A percentile compares a stretch with the other conserved stretches of the same genome.
phyloP scores from a whole-genome alignment of 805 yeast species.

The Zygotorulaspora florentina region DNA sequence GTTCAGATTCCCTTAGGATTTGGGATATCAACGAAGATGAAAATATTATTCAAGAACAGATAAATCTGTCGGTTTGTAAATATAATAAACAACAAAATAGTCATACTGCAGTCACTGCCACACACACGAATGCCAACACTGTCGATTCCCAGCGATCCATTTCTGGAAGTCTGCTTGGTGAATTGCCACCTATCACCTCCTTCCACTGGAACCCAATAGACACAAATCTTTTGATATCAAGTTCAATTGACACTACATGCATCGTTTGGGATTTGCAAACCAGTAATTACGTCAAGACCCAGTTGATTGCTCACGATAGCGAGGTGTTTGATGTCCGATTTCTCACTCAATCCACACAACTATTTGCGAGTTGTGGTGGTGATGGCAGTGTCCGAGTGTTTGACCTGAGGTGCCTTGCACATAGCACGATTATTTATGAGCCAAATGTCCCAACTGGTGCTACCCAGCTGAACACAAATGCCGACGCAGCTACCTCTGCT shows the following conservation, averaged over 20 bases:
- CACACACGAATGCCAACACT: slow-evolving; percentile 4
- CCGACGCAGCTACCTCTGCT: slow-evolving; percentile 3
- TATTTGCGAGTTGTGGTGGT: slow-evolving; percentile 90
- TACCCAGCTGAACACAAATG: slow-evolving; percentile 6
- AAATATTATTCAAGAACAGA: slow-evolving; percentile 36
- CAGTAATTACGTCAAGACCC: slow-evolving; percentile 70
- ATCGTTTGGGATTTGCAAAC: slow-evolving; percentile 78
- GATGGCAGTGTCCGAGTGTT: slow-evolving; percentile 94
- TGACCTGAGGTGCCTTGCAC: slow-evolving; percentile 84
- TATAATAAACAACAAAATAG: slow-evolving; percentile 44
- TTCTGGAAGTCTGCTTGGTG: slow-evolving; percentile 22
- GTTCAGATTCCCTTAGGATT: slow-evolving; percentile 34
- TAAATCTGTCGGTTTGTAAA: slow-evolving; percentile 41
- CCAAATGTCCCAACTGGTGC: slow-evolving; percentile 36
- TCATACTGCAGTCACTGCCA: slow-evolving; percentile 3
- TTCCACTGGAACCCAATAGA: slow-evolving; percentile 87
- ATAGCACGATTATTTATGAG: slow-evolving; percentile 91
- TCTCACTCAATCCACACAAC: slow-evolving; percentile 58
- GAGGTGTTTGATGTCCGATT: slow-evolving; percentile 93
- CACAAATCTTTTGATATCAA: slow-evolving; percentile 67
- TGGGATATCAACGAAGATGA: slow-evolving; percentile 30
- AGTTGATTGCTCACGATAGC: slow-evolving; percentile 91
- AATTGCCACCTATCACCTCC: slow-evolving; percentile 82
- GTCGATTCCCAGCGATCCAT: not conserved
- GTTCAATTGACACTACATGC: slow-evolving; percentile 94